Percentiles rank a stretch among this genome's conserved stretches.
phyloP scores from a whole-genome alignment of 2,329 filamentous ascomycete genomes.

The Fusarium veterinarium region DNA sequence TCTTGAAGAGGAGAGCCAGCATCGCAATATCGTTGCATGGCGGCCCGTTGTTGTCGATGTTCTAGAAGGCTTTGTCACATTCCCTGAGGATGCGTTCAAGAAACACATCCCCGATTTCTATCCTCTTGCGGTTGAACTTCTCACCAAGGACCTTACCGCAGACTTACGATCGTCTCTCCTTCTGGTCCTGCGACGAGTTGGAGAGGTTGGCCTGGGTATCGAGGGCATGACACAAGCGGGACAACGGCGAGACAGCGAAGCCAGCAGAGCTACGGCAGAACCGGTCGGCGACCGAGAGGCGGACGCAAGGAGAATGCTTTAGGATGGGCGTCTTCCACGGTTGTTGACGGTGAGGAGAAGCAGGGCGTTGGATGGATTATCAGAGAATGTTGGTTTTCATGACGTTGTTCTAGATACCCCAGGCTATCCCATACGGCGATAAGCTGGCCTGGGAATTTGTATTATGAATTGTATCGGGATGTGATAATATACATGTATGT shows the following conservation, averaged over 20 bases:
- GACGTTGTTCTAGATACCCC: constrained; percentile 39
- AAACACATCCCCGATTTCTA: constrained; percentile 87
- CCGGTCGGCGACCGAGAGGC: constrained; percentile 48
- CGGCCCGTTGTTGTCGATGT: constrained; percentile 97
- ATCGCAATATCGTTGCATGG: constrained; percentile 97
- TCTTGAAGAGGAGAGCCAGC: constrained; percentile 95
- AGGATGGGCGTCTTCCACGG: constrained; percentile 23
- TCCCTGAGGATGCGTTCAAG: constrained; percentile 82
- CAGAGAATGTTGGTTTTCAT: constrained; percentile 45
- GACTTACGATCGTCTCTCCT: constrained; percentile 85
- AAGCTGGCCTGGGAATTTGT: constrained; percentile 34
- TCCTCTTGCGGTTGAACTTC: constrained; percentile 82
- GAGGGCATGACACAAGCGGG: constrained; percentile 57
- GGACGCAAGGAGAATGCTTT: constrained; percentile 52
- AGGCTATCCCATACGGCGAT: constrained; percentile 18
- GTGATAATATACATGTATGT: constrained; percentile 32
- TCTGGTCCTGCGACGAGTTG: constrained; percentile 81
- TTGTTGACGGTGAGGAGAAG: constrained; percentile 25
- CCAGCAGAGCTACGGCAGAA: constrained; percentile 50
- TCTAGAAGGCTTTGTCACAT: constrained; percentile 89
- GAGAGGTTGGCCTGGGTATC: constrained; percentile 77
- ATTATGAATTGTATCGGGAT: constrained; percentile 35
- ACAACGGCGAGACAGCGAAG: constrained; percentile 55
- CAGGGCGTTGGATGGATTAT: constrained; percentile 47
- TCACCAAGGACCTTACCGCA: constrained; percentile 81